phyloP scores from a whole-genome alignment of 2,329 filamentous ascomycete genomes.

The Sclerotinia trifoliorum region DNA sequence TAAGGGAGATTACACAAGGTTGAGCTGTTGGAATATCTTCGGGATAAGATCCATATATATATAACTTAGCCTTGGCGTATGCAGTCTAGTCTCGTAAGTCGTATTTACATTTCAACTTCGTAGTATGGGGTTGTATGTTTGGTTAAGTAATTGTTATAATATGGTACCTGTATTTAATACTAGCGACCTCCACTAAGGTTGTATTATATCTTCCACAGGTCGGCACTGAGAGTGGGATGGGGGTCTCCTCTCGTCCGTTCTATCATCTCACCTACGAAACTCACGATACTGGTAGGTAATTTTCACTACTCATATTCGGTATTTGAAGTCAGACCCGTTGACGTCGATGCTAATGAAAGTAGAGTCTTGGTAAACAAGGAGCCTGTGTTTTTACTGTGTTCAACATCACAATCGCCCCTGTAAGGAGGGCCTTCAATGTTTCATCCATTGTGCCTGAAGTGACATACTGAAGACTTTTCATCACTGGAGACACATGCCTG shows the following conservation, averaged over 20 bases:
- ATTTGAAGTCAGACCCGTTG: not conserved
- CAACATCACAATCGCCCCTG: not conserved
- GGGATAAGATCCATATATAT: no score
- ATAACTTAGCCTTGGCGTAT: no score
- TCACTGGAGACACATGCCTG: not conserved
- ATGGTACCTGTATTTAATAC: no score
- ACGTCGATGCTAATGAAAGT: not conserved
- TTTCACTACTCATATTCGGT: not conserved
- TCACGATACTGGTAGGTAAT: conserved; percentile 6
- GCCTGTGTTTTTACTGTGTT: not conserved
- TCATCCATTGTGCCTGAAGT: not conserved
- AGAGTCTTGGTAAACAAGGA: not conserved
- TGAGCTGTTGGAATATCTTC: no score
- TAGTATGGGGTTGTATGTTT: no score
- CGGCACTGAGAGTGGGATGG: not conserved
- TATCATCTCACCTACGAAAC: not conserved
- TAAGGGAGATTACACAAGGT: no score
- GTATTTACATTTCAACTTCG: no score
- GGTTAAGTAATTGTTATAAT: no score
- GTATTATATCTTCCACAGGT: not conserved
- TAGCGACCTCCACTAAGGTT: no score
- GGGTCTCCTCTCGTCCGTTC: no score
- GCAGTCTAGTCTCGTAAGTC: no score
- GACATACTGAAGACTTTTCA: not conserved
- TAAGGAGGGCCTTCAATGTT: not conserved